Conservation (phyloP, 495 filamentous ascomycete genomes). For the Trichoderma virens region DNA sequence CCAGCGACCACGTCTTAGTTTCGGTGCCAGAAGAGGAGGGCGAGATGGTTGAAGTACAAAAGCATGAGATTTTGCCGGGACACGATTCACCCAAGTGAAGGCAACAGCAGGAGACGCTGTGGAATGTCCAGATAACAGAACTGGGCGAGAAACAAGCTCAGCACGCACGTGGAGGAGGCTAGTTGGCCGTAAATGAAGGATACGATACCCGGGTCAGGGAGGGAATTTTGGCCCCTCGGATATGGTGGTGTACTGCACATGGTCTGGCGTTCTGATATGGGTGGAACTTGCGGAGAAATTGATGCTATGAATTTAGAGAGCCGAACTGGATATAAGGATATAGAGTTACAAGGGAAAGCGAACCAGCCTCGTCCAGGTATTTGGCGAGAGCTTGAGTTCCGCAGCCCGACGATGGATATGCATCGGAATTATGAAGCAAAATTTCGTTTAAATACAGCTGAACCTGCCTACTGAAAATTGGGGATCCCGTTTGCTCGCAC, state of each 20-base stretch:
- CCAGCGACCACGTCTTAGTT: conserved; percentile 8
- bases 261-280: background rate
- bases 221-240: background rate
- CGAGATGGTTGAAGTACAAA: background rate
- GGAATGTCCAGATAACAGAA: background rate
- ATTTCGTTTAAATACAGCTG: too few species aligned
- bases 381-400: background rate
- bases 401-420: background rate
- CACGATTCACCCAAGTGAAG: background rate
- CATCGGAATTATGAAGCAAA: too few species aligned
- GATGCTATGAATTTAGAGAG: background rate
- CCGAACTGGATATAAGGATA: background rate
- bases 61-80: background rate
- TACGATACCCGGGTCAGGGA: background rate
- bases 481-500: too few species aligned
- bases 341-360: background rate
- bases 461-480: too few species aligned
- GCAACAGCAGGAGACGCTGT: background rate
- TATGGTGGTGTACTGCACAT: background rate
- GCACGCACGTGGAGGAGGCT: background rate
- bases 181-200: background rate
- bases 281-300: background rate
- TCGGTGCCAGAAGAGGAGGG: conserved; percentile 10
- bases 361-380: background rate
- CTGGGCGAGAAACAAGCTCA: background rate